Evolutionary conservation across 2,329 filamentous ascomycete genomes (phyloP).

Genomic region (Diaporthe amygdali): DNA sequence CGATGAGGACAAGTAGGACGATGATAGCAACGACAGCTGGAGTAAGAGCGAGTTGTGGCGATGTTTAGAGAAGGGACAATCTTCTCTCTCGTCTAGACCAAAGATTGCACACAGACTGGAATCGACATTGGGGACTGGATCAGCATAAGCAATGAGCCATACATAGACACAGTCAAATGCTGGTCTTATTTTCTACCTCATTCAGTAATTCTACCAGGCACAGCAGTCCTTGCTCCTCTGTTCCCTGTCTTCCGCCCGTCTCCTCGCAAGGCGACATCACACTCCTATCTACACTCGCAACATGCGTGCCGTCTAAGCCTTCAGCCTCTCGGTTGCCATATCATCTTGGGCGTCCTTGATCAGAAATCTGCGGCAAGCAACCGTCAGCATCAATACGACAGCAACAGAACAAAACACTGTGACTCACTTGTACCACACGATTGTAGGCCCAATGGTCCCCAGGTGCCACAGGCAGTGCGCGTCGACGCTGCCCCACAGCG

Average conservation of each 20-base stretch:
- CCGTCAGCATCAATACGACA: slow-evolving; percentile 31
- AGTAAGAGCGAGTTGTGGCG: too few relatives aligned
- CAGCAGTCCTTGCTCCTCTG: background rate
- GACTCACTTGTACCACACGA: slow-evolving; percentile 92
- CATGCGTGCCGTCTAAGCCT: slow-evolving; percentile 54
- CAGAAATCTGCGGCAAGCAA: slow-evolving; percentile 68
- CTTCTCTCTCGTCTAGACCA: too few relatives aligned
- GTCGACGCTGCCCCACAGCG: slow-evolving; percentile 81
- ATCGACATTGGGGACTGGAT: too few relatives aligned
- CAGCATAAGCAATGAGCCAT: background rate
- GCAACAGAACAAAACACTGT: background rate
- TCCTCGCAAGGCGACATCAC: background rate
- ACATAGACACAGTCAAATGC: background rate
- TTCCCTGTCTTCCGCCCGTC: background rate
- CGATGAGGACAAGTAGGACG: too few relatives aligned
- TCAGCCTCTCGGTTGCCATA: slow-evolving; percentile 73
- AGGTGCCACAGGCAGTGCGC: slow-evolving; percentile 97
- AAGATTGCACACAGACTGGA: too few relatives aligned
- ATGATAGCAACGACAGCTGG: too few relatives aligned
- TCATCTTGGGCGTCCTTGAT: slow-evolving; percentile 86
- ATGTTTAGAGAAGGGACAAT: too few relatives aligned
- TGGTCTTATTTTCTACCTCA: background rate
- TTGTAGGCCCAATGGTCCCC: slow-evolving; percentile 84
- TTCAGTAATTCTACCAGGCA: background rate
- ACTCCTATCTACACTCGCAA: background rate